phyloP scores from a whole-genome alignment of 257 asterid species.

The Verbena officinalis region DNA sequence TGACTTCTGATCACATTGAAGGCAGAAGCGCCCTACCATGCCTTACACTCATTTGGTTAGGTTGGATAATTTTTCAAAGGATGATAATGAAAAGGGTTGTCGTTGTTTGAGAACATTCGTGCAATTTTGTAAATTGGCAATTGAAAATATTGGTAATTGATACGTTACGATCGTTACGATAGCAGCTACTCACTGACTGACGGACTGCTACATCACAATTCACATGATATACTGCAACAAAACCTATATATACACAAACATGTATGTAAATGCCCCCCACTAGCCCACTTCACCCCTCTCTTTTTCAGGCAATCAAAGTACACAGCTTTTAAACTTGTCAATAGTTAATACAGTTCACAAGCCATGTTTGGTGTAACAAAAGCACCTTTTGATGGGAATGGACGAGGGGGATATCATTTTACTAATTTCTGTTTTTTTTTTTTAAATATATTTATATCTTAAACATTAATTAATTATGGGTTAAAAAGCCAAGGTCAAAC shows the following conservation, averaged over 20 bases:
- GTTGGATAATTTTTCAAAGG: conserved; percentile 3
- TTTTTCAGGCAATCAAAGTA: conserved; percentile 3
- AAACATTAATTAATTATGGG: too few relatives aligned
- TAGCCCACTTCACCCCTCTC: neutral
- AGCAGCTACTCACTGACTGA: conserved; percentile 35
- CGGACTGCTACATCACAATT: conserved; percentile 40
- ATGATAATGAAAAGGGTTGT: conserved; percentile 29
- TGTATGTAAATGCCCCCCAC: neutral
- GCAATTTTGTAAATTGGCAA: conserved; percentile 17
- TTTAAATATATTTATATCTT: too few relatives aligned
- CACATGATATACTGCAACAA: conserved; percentile 36
- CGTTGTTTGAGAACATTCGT: conserved; percentile 28
- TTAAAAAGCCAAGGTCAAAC: too few relatives aligned
- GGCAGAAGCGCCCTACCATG: neutral
- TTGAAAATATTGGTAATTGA: neutral
- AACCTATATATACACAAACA: conserved; percentile 16
- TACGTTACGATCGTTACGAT: conserved; percentile 30
- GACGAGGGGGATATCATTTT: conserved; percentile 11
- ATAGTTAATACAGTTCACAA: neutral
- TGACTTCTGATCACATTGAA: neutral
- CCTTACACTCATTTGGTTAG: neutral
- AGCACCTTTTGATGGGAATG: conserved; percentile 10
- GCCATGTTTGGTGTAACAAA: conserved; percentile 5
- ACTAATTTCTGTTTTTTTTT: neutral
- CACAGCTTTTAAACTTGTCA: conserved; percentile 4